Base-by-base conservation (phyloP, 1,139 yeast genomes). In the Saccharomyces pastorianus region DNA sequence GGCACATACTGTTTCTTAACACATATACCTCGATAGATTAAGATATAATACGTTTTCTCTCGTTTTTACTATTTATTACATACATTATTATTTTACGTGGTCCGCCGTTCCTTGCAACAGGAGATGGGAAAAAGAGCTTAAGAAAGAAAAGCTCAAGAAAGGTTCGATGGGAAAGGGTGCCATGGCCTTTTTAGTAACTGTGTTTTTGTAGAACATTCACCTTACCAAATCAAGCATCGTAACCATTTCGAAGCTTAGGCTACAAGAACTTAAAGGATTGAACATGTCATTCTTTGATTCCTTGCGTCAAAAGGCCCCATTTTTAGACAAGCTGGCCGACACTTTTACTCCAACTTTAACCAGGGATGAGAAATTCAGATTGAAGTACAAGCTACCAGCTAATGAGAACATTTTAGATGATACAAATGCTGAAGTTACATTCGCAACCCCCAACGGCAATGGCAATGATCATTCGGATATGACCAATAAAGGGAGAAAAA, bases 281-380 rank as follows among this genome's bases (percentile, higher is more conserved):
- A 14, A 11, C 29, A 81, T 80, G 84, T 78, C 84, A 27, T 77
- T 81, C 62, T 72, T 81, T 56, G 80, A 73, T 52, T 61, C 75
- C 2, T 66, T 81, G 32, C 73, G 77, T 57, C 77, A 76, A 53
- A 78, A 74, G 64, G 83, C 84, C 6, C 68, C 77, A 14, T 64
- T 77, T 27, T 71, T 77, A 53, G 82, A 78, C 55, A 70, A 63
- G 58, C 59, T 68, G 14, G 58, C 68, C 5, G 71, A 67, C 50
- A 66, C 60, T 54, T 62, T 66, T 50, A 54, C 64, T 11, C 64
- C 69, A 14, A 53, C 60, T 2, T 48, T 65, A 38, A 66, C 85
- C 38, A 80, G 80, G 58, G 95, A 87, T 64, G 93, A 89, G 70
- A 68, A 77, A 50, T 85, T 90, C 64, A 81, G 89, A 61, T 71